Conservation (phyloP, 1,139 yeast species). For the Hemisphaericaspora xylanilytica region DNA sequence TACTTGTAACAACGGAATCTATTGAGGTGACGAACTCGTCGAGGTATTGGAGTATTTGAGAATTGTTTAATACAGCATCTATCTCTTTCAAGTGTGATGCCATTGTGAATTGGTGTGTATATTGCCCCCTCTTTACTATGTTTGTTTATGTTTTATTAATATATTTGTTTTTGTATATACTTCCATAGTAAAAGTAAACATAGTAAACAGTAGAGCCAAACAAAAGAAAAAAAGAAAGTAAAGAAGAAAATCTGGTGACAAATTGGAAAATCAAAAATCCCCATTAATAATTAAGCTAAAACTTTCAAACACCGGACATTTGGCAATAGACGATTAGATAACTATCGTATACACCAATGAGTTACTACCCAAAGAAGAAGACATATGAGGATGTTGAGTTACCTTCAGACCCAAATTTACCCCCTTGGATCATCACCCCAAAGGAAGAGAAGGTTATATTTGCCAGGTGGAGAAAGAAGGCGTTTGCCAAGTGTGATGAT, state of each 20-base stretch:
- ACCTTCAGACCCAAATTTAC: constrained; percentile 52
- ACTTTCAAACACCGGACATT: no score
- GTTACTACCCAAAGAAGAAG: constrained; percentile 20
- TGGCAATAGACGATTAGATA: no score
- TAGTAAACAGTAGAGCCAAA: no score
- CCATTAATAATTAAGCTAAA: no score
- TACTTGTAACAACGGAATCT: background rate
- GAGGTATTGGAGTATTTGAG: background rate
- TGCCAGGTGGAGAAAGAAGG: constrained; percentile 70
- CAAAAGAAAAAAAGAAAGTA: no score
- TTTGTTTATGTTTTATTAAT: constrained; percentile 4
- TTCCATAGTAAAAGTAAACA: no score
- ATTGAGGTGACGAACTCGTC: background rate
- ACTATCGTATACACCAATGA: background rate
- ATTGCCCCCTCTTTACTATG: background rate
- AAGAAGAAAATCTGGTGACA: no score
- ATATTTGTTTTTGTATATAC: no score
- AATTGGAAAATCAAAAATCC: no score
- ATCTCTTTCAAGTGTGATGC: background rate
- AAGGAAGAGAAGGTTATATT: constrained; percentile 80
- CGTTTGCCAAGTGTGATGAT: constrained; percentile 71
- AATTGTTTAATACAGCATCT: background rate
- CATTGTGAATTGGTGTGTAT: background rate
- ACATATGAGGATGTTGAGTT: constrained; percentile 41
- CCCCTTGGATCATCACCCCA: constrained; percentile 84